A percentile compares a stretch with the other conserved stretches of the same genome.
These are phyloP conservation scores for Pseudozyma sp. DNA, from an alignment of 1,284 basidiomycete genomes.

Conservation along the genomic window DNA sequence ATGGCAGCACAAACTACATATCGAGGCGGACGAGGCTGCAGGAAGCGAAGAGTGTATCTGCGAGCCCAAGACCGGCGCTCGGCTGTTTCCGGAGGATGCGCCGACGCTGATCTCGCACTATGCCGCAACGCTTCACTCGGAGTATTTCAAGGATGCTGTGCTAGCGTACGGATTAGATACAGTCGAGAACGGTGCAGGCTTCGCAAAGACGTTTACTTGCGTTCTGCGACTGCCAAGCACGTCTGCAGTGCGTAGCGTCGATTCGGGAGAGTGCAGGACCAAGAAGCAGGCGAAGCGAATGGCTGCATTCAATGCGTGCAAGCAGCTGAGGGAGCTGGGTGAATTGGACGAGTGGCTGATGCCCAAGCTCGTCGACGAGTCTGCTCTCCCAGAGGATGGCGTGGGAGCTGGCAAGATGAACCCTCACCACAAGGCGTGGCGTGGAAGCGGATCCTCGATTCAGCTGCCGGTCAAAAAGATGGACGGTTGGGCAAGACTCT, in stretches of 20 bases:
- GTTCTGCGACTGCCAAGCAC: constrained; percentile 36
- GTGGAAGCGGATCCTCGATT: constrained; percentile 22
- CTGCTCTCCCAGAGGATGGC: neutral
- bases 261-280: constrained; percentile 15
- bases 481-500: constrained; percentile 32
- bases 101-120: constrained; percentile 41
- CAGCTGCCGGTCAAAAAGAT: constrained; percentile 26
- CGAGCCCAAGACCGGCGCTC: constrained; percentile 38
- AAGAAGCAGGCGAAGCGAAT: constrained; percentile 49
- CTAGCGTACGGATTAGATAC: constrained; percentile 28
- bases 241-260: constrained; percentile 25
- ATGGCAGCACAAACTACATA: constrained; percentile 27
- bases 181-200: constrained; percentile 3
- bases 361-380: constrained; percentile 22
- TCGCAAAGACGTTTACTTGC: constrained; percentile 11
- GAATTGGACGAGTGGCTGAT: constrained; percentile 53
- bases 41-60: constrained; percentile 14
- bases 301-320: constrained; percentile 49
- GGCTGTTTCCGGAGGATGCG: constrained; percentile 45
- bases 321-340: constrained; percentile 31
- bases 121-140: constrained; percentile 33
- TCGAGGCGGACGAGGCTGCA: constrained; percentile 18
- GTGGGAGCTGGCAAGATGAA: neutral
- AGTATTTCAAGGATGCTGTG: constrained; percentile 28
- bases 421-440: constrained; percentile 31